A percentile compares a stretch with the other conserved stretches of the same genome.
Evolutionary conservation across 108 stramenopile species (phyloP).

Genomic region (Mediolabrus comicus): DNA sequence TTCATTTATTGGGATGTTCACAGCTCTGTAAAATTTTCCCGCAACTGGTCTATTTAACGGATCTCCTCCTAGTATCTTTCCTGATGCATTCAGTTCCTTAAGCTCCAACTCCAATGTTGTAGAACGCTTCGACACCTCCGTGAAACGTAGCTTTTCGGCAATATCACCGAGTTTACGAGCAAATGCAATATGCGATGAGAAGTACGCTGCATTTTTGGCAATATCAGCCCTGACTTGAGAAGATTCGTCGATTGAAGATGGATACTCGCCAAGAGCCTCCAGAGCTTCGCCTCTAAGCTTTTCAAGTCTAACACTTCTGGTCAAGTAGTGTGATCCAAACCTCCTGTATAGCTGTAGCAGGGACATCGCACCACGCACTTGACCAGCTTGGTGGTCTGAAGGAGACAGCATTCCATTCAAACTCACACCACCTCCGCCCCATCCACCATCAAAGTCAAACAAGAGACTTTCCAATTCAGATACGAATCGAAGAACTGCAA

Average conservation of each 20-base stretch:
- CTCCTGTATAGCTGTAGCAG: conserved; percentile 61
- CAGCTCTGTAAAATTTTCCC: conserved; percentile 48
- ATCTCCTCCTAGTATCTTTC: conserved; percentile 76
- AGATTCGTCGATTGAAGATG: conserved; percentile 26
- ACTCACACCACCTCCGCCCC: conserved; percentile 83
- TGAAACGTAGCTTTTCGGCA: conserved; percentile 75
- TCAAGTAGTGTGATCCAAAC: conserved; percentile 53
- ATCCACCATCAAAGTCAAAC: conserved; percentile 83
- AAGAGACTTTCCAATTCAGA: conserved; percentile 81
- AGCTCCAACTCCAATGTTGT: conserved; percentile 54
- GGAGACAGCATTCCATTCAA: conserved; percentile 68
- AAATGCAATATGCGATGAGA: conserved; percentile 77
- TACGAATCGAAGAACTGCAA: conserved; percentile 76
- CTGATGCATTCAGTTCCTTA: conserved; percentile 67
- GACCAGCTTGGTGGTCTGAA: conserved; percentile 63
- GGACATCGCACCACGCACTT: conserved; percentile 60
- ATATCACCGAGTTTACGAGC: conserved; percentile 79
- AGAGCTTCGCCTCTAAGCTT: conserved; percentile 44
- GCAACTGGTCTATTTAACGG: conserved; percentile 60
- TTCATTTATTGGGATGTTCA: conserved; percentile 73
- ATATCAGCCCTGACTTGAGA: conserved; percentile 55
- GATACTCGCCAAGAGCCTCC: conserved; percentile 31
- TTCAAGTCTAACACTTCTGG: conserved; percentile 67
- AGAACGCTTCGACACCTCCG: conserved; percentile 57
- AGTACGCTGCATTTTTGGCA: conserved; percentile 81